Evolutionary conservation across 352 stramenopile genomes (phyloP).

Genomic region (Pythium graminicola): DNA sequence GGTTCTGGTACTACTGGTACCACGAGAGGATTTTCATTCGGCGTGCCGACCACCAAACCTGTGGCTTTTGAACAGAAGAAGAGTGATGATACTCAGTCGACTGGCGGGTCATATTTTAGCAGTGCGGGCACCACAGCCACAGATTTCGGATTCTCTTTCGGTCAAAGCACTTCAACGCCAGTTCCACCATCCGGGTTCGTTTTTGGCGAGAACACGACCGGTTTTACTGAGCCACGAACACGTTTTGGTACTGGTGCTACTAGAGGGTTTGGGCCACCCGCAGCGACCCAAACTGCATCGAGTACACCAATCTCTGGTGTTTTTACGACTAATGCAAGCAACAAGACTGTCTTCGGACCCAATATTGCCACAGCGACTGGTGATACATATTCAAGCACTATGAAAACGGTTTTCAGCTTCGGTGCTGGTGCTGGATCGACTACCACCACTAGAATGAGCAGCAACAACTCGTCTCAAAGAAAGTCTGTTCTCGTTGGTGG

Average conservation of each 20-base stretch:
- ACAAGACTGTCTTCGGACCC: too few relatives aligned
- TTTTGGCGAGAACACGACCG: constrained; percentile 17
- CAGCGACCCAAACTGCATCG: constrained; percentile 7
- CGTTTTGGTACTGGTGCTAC: constrained; percentile 6
- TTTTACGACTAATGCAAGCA: too few relatives aligned
- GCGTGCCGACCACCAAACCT: constrained; percentile 16
- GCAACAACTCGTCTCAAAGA: neutral
- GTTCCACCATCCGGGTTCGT: constrained; percentile 20
- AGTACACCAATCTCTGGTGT: constrained; percentile 14
- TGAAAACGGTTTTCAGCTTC: too few relatives aligned
- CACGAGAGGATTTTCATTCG: constrained; percentile 16
- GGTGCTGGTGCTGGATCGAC: too few relatives aligned
- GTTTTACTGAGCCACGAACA: constrained; percentile 7
- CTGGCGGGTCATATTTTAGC: constrained; percentile 39
- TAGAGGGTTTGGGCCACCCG: constrained; percentile 13
- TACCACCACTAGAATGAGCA: neutral
- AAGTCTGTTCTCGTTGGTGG: neutral
- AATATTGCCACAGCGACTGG: too few relatives aligned
- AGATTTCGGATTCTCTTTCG: constrained; percentile 15
- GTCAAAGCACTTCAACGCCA: constrained; percentile 8
- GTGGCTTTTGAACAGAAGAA: constrained; percentile 31
- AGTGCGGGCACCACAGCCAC: constrained; percentile 25
- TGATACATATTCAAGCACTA: too few relatives aligned
- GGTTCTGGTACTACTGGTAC: constrained; percentile 10
- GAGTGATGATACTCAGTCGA: constrained; percentile 12